Percentiles rank a stretch among this genome's conserved stretches.
phyloP scores from a whole-genome alignment of 2,329 filamentous ascomycete genomes.

The Scorias spongiosa region DNA sequence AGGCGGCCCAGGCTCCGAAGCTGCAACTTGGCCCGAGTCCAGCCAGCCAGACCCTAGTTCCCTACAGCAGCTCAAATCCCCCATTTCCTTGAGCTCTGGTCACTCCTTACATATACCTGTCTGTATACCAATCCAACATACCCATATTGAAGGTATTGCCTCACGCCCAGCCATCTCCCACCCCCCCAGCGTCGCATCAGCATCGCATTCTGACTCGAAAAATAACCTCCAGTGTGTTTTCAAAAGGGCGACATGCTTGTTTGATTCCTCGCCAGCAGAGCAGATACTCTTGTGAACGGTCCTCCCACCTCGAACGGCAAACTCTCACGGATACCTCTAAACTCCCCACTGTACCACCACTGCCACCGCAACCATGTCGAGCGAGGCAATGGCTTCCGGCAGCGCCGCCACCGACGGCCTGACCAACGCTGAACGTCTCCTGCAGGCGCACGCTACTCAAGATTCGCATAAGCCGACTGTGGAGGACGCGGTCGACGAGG shows the following conservation, averaged over 20 bases:
- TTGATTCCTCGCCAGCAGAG: neutral
- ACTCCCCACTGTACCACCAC: neutral
- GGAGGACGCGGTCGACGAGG: conserved; percentile 71
- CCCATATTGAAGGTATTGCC: too few relatives aligned
- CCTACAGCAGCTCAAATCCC: too few relatives aligned
- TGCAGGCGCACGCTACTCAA: conserved; percentile 37
- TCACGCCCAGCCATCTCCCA: too few relatives aligned
- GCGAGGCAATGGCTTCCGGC: conserved; percentile 5
- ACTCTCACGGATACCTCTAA: conserved; percentile 5
- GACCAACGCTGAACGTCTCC: conserved; percentile 38
- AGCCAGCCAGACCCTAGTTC: too few relatives aligned
- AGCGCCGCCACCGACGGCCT: conserved; percentile 10
- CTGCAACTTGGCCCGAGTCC: too few relatives aligned
- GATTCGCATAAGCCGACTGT: conserved; percentile 47
- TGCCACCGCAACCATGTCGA: conserved; percentile 3
- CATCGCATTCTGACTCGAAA: too few relatives aligned
- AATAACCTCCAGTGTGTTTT: neutral
- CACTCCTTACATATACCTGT: too few relatives aligned
- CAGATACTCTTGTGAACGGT: neutral
- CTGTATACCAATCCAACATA: too few relatives aligned
- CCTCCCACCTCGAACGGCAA: neutral
- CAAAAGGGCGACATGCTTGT: neutral
- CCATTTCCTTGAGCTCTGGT: too few relatives aligned
- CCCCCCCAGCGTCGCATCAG: too few relatives aligned
- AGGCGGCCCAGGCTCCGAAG: too few relatives aligned